These are phyloP conservation scores for Tricholoma saponaceum DNA, from an alignment of 768 basidiomycete species.

Conservation along the genomic window DNA sequence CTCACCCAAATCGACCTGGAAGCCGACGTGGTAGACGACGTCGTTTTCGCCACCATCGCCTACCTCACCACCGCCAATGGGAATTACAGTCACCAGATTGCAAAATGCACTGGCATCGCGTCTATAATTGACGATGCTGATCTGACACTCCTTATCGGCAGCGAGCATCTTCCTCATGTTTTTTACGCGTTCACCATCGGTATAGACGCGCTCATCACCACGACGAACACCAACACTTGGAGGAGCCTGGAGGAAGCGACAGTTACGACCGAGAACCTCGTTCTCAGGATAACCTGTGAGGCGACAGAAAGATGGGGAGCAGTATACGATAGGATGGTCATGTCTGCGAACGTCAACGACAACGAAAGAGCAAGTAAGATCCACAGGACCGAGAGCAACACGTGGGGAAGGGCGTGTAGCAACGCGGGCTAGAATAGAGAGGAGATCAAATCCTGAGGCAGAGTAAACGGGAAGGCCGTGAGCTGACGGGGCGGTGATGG, in stretches of 20 bases:
- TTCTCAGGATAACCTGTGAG: slow-evolving; percentile 71
- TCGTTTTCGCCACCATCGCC: slow-evolving; percentile 60
- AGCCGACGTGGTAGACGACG: slow-evolving; percentile 85
- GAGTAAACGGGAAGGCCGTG: slow-evolving; percentile 71
- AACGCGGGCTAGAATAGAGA: slow-evolving; percentile 78
- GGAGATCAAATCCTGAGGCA: slow-evolving; percentile 84
- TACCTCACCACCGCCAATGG: slow-evolving; percentile 62
- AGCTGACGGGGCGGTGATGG: slow-evolving; percentile 25
- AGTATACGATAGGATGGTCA: slow-evolving; percentile 89
- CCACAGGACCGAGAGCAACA: slow-evolving; percentile 84
- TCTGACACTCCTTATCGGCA: slow-evolving; percentile 86
- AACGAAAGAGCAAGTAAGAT: slow-evolving; percentile 88
- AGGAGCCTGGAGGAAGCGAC: slow-evolving; percentile 77
- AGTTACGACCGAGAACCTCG: slow-evolving; percentile 87
- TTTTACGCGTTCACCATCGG: slow-evolving; percentile 57
- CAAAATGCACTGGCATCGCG: slow-evolving; percentile 84
- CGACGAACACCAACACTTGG: slow-evolving; percentile 47
- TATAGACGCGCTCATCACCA: slow-evolving; percentile 47
- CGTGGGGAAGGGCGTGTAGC: slow-evolving; percentile 68
- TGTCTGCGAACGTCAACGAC: slow-evolving; percentile 80
- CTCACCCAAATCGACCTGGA: slow-evolving; percentile 89
- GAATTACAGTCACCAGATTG: slow-evolving; percentile 91
- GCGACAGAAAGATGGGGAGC: slow-evolving; percentile 75
- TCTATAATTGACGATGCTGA: slow-evolving; percentile 81
- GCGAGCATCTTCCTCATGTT: slow-evolving; percentile 62